phyloP scores from a whole-genome alignment of 2,329 filamentous ascomycete genomes.

The Didymella arachidicola region DNA sequence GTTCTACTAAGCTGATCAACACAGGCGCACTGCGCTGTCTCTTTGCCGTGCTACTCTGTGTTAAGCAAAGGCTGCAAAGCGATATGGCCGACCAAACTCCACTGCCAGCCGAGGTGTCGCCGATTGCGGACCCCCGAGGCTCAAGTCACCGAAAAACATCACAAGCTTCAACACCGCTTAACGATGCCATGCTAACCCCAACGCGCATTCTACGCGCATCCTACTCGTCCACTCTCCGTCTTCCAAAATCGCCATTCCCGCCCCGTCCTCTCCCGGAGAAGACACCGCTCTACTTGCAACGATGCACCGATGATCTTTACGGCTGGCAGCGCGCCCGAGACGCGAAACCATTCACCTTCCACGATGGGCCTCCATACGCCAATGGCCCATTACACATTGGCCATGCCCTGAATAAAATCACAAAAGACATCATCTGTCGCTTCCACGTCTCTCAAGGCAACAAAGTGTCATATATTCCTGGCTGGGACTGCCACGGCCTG shows the following conservation, averaged over 20 bases:
- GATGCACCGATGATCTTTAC: slow-evolving; percentile 89
- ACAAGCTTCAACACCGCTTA: slow-evolving; percentile 26
- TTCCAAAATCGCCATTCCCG: slow-evolving; percentile 60
- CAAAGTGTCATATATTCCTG: slow-evolving; percentile 81
- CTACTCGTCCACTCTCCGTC: slow-evolving; percentile 57
- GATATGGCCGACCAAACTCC: slow-evolving; percentile 23
- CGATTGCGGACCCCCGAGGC: slow-evolving; percentile 17
- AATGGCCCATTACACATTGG: slow-evolving; percentile 92
- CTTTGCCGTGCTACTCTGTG: too few species aligned
- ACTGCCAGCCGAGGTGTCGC: slow-evolving; percentile 23
- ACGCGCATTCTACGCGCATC: slow-evolving; percentile 50
- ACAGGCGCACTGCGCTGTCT: background rate
- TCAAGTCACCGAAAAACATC: slow-evolving; percentile 24
- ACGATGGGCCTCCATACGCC: slow-evolving; percentile 96
- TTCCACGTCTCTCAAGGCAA: slow-evolving; percentile 80
- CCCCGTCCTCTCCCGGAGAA: slow-evolving; percentile 51
- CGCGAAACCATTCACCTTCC: slow-evolving; percentile 75
- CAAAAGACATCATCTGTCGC: slow-evolving; percentile 92
- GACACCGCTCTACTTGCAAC: slow-evolving; percentile 66
- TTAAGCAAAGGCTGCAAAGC: too few species aligned
- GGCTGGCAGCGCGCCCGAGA: slow-evolving; percentile 71
- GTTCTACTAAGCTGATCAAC: background rate
- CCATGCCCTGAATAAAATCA: slow-evolving; percentile 94
- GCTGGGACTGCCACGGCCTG: slow-evolving; percentile 97
- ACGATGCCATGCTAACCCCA: slow-evolving; percentile 51